Base-by-base conservation (phyloP, 2,329 filamentous ascomycete genomes). In the Hirsutella minnesotensis region DNA sequence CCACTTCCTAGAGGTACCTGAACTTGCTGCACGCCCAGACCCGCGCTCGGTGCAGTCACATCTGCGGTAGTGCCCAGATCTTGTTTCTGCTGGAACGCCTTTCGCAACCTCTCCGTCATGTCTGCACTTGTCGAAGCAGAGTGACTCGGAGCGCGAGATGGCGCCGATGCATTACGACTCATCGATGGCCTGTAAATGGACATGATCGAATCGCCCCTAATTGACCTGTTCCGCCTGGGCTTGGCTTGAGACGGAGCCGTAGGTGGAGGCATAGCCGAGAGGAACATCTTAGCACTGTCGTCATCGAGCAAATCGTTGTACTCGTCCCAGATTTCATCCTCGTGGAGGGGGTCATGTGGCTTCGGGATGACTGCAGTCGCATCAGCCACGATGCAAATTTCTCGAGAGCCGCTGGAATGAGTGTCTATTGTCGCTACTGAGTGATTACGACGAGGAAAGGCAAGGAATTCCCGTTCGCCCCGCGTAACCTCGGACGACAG, bases 251-350 rank as follows among this genome's bases (percentile, higher is more conserved):
- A 75, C 19, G 78, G 70, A 43, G 69, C 57, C 0, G 73, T 73
- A 21, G 69, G 66, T 1, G 78, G 79, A 1, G 75, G 78, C 1
- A 70, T 72, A 5, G 71, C 65, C 1, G 76, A 78, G 2, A 64
- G 62, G 3, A 70, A 69, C 2, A 62, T 62, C 48, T 67, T 65
- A 27, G 55, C 45, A 1, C 58, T 57, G 9, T 70, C 72, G 10
- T 86, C 81, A 41, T 85, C 84, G 42, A 95, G 75, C 12, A 95
- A 67, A 53, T 95, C 90, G 50, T 96, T 81, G 56, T 94, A 95
- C 61, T 94, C 90, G 41, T 89, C 81, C 90, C 90, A 96, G 2
- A 95, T 75, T 56, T 95, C 90, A 53, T 95, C 90, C 50, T 94
- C 85, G 1, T 68, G 77, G 4, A 81, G 71, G 0, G 77, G 80